These are phyloP conservation scores for Kwoniella mangroviensis DNA, from an alignment of 768 basidiomycete genomes.

Conservation along the genomic window DNA sequence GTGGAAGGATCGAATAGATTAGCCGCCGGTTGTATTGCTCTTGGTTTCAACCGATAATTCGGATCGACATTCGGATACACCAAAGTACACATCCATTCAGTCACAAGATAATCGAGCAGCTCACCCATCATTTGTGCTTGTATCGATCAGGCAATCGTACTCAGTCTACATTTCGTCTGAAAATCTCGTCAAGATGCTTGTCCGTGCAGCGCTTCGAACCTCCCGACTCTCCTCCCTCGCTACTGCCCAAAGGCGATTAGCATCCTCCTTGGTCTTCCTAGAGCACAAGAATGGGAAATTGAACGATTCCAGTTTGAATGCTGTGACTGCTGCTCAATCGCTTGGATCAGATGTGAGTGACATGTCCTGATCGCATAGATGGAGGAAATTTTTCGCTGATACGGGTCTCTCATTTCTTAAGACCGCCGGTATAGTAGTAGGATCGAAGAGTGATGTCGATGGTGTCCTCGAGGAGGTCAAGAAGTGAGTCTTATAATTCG, in stretches of 20 bases:
- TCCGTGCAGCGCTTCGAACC: conserved; percentile 21
- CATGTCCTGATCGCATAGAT: too few species aligned
- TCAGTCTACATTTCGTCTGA: neutral
- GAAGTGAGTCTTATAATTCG: conserved; percentile 64
- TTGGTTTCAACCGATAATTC: too few species aligned
- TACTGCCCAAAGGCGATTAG: conserved; percentile 40
- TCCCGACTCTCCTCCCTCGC: conserved; percentile 21
- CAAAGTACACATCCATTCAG: too few species aligned
- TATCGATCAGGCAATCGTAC: neutral
- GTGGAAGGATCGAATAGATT: too few species aligned
- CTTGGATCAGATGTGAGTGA: conserved; percentile 81
- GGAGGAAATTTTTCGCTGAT: neutral
- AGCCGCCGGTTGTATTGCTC: too few species aligned
- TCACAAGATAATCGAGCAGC: too few species aligned
- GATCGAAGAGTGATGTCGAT: conserved; percentile 63
- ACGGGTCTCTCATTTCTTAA: conserved; percentile 41
- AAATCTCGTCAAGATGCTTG: conserved; percentile 17
- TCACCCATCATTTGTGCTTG: neutral
- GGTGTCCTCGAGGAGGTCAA: conserved; percentile 73
- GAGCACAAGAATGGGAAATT: conserved; percentile 83
- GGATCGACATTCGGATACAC: too few species aligned
- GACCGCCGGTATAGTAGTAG: conserved; percentile 54
- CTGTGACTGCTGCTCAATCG: conserved; percentile 84
- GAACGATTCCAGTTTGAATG: conserved; percentile 83
- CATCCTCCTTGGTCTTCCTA: conserved; percentile 72